Evolutionary conservation across 164 flowering plant genomes (phyloP), one percentile per base, ranked within the genome.

Genomic region (Sextonia rubra): DNA sequence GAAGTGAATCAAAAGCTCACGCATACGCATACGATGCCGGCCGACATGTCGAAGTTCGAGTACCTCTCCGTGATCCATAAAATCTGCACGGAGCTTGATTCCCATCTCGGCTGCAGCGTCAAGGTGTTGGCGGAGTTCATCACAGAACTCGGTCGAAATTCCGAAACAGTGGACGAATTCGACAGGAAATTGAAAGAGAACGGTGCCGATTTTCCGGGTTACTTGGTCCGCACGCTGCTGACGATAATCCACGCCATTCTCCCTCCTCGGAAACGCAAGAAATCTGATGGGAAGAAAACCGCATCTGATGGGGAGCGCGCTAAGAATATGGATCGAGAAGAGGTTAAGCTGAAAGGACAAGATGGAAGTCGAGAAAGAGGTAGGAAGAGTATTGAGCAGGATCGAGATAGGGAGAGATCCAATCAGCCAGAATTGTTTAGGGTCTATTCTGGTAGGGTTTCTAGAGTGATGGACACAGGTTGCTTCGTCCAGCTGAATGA

Each of bases 151-250:
- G 98, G 98, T 20, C 77, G 85, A 5, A 69, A 78, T 3, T 86
- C 86, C 55, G 81, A 79, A 61, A 83, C 82, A 0, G 95, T 86
- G 0, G 95, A 89, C 1, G 90, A 88, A 52, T 94, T 94, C 47
- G 97, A 94, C 63, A 23, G 74, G 6, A 85, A 85, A 69, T 74
- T 94, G 81, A 94, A 94, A 74, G 85, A 86, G 55, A 86, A 83
- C 24, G 98, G 92, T 1, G 94, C 92, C 2, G 97, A 91, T 69
- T 78, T 91, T 87, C 97, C 97, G 0, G 97, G 92, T 83, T 94
- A 94, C 71, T 92, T 94, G 47, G 91, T 94, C 2, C 83, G 86
- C 2, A 87, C 98, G 0, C 79, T 94, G 18, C 74, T 92, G 12
- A 94, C 86, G 0, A 89, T 91, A 8, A 92, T 94, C 29, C 97